Evolutionary conservation across 192 early-diverging fungal genomes (phyloP), one percentile per base, ranked within the genome.

Genomic region (Pilobolus umbonatus): DNA sequence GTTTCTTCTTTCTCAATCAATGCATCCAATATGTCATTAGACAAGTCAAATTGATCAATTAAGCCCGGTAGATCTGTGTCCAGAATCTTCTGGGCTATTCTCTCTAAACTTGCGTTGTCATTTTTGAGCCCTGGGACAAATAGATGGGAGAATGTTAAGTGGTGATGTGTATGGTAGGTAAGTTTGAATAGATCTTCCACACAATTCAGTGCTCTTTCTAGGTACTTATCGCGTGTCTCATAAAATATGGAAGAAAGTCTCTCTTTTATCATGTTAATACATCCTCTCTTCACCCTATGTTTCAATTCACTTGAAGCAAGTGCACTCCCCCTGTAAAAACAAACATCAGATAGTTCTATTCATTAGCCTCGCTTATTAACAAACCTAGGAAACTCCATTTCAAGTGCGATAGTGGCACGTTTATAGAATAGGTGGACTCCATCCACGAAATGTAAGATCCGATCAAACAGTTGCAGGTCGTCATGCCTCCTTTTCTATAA

Each of bases 361-460:
- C 9, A 26, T 21, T 47, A 2, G 22, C 3, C 15, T 15, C 19
- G 4, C 40, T 11, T 30, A 10, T 34, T 19, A 32, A 3, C 50
- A 52, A 35, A 53, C 44, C 42, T 49, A 15, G 60, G 45, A 48
- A 44, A 61, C 10, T 47, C 48, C 60, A 61, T 61, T 29, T 48
- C 40, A 34, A 61, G 52, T 28, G 60, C 60, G 19, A 49, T 25
- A 35, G 14, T n/a, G 2, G 32, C 29, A 17, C 35, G 35, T 12
- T 29, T 17, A 35, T 51, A 51, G 17, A 26, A 44, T 5, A 21
- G n/a, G 36, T 61, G 34, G 3, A 61, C 28, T 5, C 35, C 43
- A 21, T 49, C 10, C 17, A 61, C 38, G 12, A 39, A 26, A 15
- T 29, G 15, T 2, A 29, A 22, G 17, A 51, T 42, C 11, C 24